These are phyloP conservation scores for Tetrapyrgos nigripes DNA, from an alignment of 1,284 basidiomycete species.

Conservation along the genomic window DNA sequence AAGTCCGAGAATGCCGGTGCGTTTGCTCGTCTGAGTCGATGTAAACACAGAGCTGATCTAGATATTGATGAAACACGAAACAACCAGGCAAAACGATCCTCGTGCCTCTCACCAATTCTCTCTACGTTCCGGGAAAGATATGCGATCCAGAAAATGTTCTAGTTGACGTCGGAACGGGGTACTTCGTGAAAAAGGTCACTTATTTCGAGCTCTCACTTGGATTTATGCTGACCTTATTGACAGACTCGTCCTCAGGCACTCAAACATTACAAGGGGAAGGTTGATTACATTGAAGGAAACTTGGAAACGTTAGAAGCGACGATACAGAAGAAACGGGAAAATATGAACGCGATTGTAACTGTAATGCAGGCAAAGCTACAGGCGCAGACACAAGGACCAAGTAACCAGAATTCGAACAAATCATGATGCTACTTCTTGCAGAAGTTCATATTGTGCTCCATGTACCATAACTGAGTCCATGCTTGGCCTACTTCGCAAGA, in stretches of 20 bases:
- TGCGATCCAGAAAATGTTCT: slow-evolving; percentile 87
- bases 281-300: slow-evolving; percentile 81
- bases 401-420: background rate
- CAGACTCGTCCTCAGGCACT: slow-evolving; percentile 83
- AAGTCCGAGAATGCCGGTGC: slow-evolving; percentile 77
- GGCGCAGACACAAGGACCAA: slow-evolving; percentile 18
- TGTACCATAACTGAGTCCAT: no score
- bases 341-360: slow-evolving; percentile 76
- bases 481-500: no score
- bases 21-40: slow-evolving; percentile 25
- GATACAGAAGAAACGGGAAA: slow-evolving; percentile 89
- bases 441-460: background rate
- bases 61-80: background rate
- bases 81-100: slow-evolving; percentile 82
- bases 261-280: slow-evolving; percentile 80
- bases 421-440: background rate
- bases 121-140: slow-evolving; percentile 95
- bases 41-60: background rate
- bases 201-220: background rate
- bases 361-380: slow-evolving; percentile 83
- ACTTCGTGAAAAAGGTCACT: slow-evolving; percentile 92
- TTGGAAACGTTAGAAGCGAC: slow-evolving; percentile 86
- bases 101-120: slow-evolving; percentile 91
- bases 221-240: background rate
- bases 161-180: slow-evolving; percentile 96